Conservation (phyloP, 2,329 filamentous ascomycete genomes). For the Fusarium oxysporum region DNA sequence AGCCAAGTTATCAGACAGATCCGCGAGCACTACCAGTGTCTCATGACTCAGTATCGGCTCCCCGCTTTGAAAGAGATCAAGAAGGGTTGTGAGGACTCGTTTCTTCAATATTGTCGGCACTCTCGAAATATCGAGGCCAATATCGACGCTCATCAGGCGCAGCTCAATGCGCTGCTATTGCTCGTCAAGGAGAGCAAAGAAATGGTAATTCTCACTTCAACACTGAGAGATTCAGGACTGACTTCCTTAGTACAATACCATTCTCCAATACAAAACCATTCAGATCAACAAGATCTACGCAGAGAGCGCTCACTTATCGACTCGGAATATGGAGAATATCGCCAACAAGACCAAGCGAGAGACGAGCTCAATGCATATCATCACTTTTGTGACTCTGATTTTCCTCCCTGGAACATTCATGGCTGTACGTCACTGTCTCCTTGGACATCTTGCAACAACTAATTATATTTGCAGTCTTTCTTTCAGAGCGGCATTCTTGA, state of each 20-base stretch:
- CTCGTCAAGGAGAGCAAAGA: conserved; percentile 23
- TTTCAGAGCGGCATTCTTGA: conserved; percentile 35
- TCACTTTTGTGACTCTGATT: conserved; percentile 29
- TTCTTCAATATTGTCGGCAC: not conserved
- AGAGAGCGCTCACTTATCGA: conserved; percentile 16
- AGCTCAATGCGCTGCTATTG: conserved; percentile 9
- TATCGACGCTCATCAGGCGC: conserved; percentile 3
- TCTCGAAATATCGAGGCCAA: conserved; percentile 4
- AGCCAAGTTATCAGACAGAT: conserved; percentile 20
- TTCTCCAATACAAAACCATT: conserved; percentile 24
- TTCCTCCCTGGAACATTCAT: conserved; percentile 35
- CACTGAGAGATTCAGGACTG: not conserved
- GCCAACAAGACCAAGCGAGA: conserved; percentile 33
- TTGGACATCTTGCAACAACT: not conserved
- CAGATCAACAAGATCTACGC: conserved; percentile 30
- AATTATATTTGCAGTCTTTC: conserved; percentile 8
- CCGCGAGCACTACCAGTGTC: conserved; percentile 18
- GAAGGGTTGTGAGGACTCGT: not conserved
- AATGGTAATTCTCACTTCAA: not conserved
- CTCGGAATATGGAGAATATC: conserved; percentile 31
- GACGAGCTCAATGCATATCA: conserved; percentile 34
- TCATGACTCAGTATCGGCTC: conserved; percentile 6
- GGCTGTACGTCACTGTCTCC: conserved; percentile 8
- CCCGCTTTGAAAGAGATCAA: conserved; percentile 1
- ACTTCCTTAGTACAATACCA: conserved; percentile 14